Conservation (phyloP, 2,329 filamentous ascomycete genomes). For the Colletotrichum zoysiae region DNA sequence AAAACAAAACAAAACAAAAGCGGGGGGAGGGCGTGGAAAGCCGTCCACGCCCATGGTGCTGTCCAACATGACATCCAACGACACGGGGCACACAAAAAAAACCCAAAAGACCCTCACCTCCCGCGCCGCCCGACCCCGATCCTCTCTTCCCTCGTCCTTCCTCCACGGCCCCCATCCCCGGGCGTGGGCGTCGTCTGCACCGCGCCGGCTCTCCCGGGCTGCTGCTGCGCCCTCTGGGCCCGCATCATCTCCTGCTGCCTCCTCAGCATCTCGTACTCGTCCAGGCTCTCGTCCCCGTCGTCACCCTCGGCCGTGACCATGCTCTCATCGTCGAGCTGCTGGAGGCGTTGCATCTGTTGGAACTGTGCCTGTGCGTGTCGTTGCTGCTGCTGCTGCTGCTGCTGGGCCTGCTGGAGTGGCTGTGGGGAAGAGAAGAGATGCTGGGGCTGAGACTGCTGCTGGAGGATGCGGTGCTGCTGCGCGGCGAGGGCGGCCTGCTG, state of each 20-base stretch:
- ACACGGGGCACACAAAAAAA: not conserved
- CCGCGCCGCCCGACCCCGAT: constrained; percentile 52
- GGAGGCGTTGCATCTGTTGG: constrained; percentile 35
- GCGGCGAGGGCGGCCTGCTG: constrained; percentile 8
- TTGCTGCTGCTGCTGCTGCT: constrained; percentile 5
- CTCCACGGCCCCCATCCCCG: constrained; percentile 37
- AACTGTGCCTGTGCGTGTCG: constrained; percentile 27
- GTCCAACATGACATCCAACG: not conserved
- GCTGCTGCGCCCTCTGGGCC: constrained; percentile 43
- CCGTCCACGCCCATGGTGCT: not conserved
- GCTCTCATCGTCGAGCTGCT: constrained; percentile 35
- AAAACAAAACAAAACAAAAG: too few species aligned
- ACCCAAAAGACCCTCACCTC: constrained; percentile 18
- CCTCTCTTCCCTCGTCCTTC: constrained; percentile 53
- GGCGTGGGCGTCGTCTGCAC: constrained; percentile 47
- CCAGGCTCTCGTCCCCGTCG: constrained; percentile 27
- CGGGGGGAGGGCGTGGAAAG: not conserved
- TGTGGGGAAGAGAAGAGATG: constrained; percentile 25
- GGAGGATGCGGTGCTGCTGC: constrained; percentile 20
- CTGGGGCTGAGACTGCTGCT: constrained; percentile 21
- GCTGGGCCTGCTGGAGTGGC: constrained; percentile 21
- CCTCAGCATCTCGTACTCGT: constrained; percentile 39
- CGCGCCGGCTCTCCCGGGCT: constrained; percentile 32
- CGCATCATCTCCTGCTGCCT: constrained; percentile 33
- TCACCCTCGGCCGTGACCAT: constrained; percentile 36